Evolutionary conservation across 2,329 filamentous ascomycete genomes (phyloP).

Genomic region (Exophiala lecanii-corni): DNA sequence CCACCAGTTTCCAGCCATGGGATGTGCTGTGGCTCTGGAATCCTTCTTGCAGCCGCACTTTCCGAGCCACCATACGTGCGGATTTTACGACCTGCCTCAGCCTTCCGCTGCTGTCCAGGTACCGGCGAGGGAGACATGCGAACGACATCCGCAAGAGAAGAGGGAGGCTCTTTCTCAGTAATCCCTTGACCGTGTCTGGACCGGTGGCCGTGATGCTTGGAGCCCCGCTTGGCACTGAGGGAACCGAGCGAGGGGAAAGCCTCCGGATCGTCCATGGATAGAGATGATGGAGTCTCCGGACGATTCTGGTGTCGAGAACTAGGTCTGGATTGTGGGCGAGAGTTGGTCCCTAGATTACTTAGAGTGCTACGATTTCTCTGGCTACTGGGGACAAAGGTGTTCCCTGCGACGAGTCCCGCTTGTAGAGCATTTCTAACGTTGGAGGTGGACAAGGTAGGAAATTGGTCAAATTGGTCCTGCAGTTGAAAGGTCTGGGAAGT

Average conservation of each 20-base stretch:
- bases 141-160: conserved; percentile 86
- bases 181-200: conserved; percentile 72
- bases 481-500: conserved; percentile 67
- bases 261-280: conserved; percentile 86
- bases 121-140: conserved; percentile 89
- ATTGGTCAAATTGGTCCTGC: conserved; percentile 72
- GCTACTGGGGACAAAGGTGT: conserved; percentile 27
- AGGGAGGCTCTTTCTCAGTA: conserved; percentile 62
- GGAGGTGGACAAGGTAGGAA: conserved; percentile 61
- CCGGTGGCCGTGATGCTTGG: conserved; percentile 90
- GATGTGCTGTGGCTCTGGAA: conserved; percentile 82
- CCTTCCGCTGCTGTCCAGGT: conserved; percentile 44
- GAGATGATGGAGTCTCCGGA: conserved; percentile 55
- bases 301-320: conserved; percentile 70
- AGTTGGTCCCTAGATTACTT: conserved; percentile 31
- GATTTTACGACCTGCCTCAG: conserved; percentile 59
- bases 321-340: conserved; percentile 73
- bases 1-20: conserved; percentile 95
- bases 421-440: conserved; percentile 36
- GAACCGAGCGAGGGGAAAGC: conserved; percentile 88
- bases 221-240: conserved; percentile 66
- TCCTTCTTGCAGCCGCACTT: conserved; percentile 74
- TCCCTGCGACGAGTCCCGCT: conserved; percentile 37
- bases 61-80: conserved; percentile 25
- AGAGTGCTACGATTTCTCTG: conserved; percentile 19